Evolutionary conservation across 371 early-diverging fungal genomes (phyloP), one percentile per base, ranked within the genome.

Genomic region (Mortierella sp.): DNA sequence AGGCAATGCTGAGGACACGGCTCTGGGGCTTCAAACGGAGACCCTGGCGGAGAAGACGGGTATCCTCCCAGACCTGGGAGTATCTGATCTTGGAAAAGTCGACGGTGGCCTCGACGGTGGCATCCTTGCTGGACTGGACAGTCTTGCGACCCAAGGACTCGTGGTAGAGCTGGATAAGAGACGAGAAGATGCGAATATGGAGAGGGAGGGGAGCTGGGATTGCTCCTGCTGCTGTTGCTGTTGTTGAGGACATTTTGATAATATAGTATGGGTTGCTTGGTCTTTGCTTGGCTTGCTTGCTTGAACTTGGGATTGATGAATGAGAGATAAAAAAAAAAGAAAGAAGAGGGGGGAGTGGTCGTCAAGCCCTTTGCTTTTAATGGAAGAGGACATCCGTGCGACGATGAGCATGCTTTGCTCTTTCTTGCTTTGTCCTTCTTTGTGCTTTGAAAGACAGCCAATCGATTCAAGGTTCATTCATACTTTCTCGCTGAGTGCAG

Each of bases 11-110:
- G 7, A 83, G 84, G 22, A 79, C 76, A 50, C 84, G 84, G 67
- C 84, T 83, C 58, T 79, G 69, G 44, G 84, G 84, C 65, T 79
- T 78, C n/a, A 83, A 34, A 9, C 66, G 67, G 19, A 83, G 84
- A 9, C 84, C 84, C 13, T 83, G 75, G 24, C 84, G 84, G n/a
- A 83, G 79, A 26, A 83, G 79, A 11, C 84, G 79, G 40, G 84
- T 83, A 26, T 83, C 84, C 39, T 83, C 84, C 84, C 84, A 83
- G 66, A 83, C 84, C 55, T 83, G 84, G 14, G 84, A 83, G 34
- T 83, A 83, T 48, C 84, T 69, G 73, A 83, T 83, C 76, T 83
- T 83, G 4, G 84, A 83, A 47, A 83, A 83, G 55, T 83, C 84
- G 14, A 83, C 84, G 5, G 69, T 70, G 29, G 84, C 75, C 43